These are phyloP conservation scores for Solanum lycopersicoides DNA, from an alignment of 257 asterid genomes.

Conservation along the genomic window DNA sequence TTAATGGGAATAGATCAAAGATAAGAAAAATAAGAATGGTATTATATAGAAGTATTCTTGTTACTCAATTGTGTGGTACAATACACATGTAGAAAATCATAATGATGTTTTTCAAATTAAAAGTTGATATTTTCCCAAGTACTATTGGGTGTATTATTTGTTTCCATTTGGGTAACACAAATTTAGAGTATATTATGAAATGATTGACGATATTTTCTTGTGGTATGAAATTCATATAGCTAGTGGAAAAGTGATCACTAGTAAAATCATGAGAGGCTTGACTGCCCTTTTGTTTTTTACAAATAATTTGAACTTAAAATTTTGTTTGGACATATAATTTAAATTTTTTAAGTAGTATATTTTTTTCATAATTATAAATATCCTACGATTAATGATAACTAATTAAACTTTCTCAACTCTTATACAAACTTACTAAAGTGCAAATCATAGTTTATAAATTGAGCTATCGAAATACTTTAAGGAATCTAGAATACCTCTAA, in stretches of 20 bases:
- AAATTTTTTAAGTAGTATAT: no score
- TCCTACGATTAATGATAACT: no score
- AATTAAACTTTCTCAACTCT: no score
- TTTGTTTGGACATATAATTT: no score
- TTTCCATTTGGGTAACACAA: neutral
- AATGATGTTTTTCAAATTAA: neutral
- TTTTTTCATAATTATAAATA: no score
- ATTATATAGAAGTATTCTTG: neutral
- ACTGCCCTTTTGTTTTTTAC: neutral
- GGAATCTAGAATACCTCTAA: no score
- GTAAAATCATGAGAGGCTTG: neutral
- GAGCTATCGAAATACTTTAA: no score
- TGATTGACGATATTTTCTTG: neutral
- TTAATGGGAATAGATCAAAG: neutral
- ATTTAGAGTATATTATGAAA: neutral
- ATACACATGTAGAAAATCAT: neutral
- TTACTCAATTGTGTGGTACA: neutral
- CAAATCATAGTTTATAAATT: no score
- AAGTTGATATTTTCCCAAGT: neutral
- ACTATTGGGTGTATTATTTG: neutral
- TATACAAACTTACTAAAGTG: no score
- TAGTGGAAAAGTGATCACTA: neutral
- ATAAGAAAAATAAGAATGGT: neutral
- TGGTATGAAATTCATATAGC: neutral
- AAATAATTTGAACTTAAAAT: neutral